These are phyloP conservation scores for Symmetrospora coprosmae DNA, from an alignment of 768 basidiomycete genomes.

Conservation along the genomic window DNA sequence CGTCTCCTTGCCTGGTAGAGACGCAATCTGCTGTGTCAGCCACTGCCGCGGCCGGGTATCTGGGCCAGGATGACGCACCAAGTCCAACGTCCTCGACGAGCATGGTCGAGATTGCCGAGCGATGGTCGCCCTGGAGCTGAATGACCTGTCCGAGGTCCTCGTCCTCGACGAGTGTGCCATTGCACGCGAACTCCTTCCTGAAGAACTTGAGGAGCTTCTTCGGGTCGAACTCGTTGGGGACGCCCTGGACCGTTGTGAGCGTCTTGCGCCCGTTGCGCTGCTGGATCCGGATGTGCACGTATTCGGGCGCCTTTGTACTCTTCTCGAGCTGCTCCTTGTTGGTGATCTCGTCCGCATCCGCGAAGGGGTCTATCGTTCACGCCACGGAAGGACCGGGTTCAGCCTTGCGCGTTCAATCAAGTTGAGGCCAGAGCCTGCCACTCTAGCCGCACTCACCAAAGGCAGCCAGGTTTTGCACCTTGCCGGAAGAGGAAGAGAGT, in stretches of 20 bases:
- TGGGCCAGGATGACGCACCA: slow-evolving; percentile 40
- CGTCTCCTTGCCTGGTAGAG: slow-evolving; percentile 24
- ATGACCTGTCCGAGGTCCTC: slow-evolving; percentile 93
- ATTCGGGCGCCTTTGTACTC: slow-evolving; percentile 39
- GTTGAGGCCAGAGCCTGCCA: too few species aligned
- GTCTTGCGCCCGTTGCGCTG: slow-evolving; percentile 99
- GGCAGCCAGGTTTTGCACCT: slow-evolving; percentile 16
- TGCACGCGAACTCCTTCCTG: slow-evolving; percentile 68
- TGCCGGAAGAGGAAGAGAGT: slow-evolving; percentile 2
- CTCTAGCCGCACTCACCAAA: slow-evolving; percentile 1
- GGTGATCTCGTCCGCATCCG: slow-evolving; percentile 23
- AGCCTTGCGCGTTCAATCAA: too few species aligned
- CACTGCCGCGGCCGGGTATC: background rate
- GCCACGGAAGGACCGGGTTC: background rate
- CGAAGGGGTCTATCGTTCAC: slow-evolving; percentile 5
- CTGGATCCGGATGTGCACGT: slow-evolving; percentile 93
- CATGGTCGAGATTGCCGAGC: slow-evolving; percentile 75
- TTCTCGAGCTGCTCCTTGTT: slow-evolving; percentile 26
- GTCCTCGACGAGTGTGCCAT: slow-evolving; percentile 89
- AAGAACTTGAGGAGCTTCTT: slow-evolving; percentile 98
- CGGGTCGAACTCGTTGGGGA: slow-evolving; percentile 87
- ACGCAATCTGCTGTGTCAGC: background rate
- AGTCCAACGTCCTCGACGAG: slow-evolving; percentile 63
- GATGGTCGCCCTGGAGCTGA: slow-evolving; percentile 96
- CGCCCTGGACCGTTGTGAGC: slow-evolving; percentile 87